Conservation (phyloP, 495 filamentous ascomycete genomes). For the Saxophila tyrrhenica region DNA sequence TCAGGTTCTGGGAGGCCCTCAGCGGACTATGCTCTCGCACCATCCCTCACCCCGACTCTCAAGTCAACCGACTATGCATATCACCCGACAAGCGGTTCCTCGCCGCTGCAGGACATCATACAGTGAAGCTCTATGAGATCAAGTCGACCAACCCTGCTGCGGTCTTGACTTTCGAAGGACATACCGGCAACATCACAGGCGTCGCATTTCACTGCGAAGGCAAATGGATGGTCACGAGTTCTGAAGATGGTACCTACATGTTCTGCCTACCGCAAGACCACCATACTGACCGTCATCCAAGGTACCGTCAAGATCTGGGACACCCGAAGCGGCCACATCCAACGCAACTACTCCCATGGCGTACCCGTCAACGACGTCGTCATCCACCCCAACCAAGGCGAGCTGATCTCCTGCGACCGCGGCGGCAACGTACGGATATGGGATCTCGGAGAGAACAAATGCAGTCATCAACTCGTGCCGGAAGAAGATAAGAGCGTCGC, state of each 20-base stretch:
- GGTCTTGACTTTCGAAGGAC: conserved; percentile 84
- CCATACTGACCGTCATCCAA: not conserved
- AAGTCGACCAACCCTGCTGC: conserved; percentile 91
- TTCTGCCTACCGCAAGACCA: not conserved
- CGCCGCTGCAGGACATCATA: conserved; percentile 87
- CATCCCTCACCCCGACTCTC: conserved; percentile 93
- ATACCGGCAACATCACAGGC: conserved; percentile 89
- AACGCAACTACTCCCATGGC: conserved; percentile 84
- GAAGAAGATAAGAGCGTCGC: conserved; percentile 88
- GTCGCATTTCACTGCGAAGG: conserved; percentile 96
- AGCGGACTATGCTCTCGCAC: conserved; percentile 96
- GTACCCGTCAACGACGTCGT: conserved; percentile 89
- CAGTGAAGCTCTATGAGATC: conserved; percentile 95
- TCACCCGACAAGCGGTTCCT: conserved; percentile 95
- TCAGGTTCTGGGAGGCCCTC: conserved; percentile 94
- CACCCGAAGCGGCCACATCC: conserved; percentile 73
- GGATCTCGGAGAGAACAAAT: conserved; percentile 95
- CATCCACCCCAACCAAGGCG: conserved; percentile 96
- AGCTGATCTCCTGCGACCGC: conserved; percentile 91
- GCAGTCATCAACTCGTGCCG: conserved; percentile 89
- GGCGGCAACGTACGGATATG: conserved; percentile 88
- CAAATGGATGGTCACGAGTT: conserved; percentile 99
- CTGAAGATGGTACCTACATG: conserved; percentile 57
- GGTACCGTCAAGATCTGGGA: conserved; percentile 96
- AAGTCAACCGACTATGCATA: conserved; percentile 96